Base-by-base conservation (phyloP, 306 rosid species). In the Erythrophleum fordii region DNA sequence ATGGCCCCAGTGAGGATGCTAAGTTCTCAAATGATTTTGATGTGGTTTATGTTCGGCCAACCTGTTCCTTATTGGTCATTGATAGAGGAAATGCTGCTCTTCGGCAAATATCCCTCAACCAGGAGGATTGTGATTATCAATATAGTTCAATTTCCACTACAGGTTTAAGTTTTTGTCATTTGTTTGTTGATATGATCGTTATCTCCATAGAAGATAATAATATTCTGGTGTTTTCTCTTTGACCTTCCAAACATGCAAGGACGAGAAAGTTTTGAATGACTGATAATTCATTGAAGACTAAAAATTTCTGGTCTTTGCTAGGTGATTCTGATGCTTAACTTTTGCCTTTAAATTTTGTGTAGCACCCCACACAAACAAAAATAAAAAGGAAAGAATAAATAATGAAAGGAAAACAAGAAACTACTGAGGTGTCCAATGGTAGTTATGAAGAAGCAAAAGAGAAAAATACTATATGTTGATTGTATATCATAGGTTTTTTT, bases 71-170 rank as follows among this genome's bases (percentile, higher is more conserved):
- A 84, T 85, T 95, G 88, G 99, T 95, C 58, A 82, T 95, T 83
- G 99, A 95, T 69, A 90, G 99, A 87, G 99, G 99, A 75, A 95
- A 95, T 80, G 98, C 98, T 45, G 99, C 99, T 68, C 97, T 95
- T 67, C 86, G 98, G 58, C 96, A 95, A 84, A 95, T 95, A 37
- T 85, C 92, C 77, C 99, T 95, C 37, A 75, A 85, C 49, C 91
- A 90, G 82, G 98, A 95, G 81, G 99, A 95, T 61, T 95, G 99
- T 84, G 90, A 95, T 86, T 85, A 88, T 74, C 92, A 95, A 26
- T 77, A 85, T 72, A 92, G 85, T 85, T 91, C 98, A 82, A 83
- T 95, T 84, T 90, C 96, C 37, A 82, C 90, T 61, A 89, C 94
- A 90, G 98, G 99, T 95, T 89, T 76, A 80, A 78, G 75, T 72